Percentiles rank a stretch among this genome's conserved stretches.
phyloP scores from a whole-genome alignment of 768 basidiomycete genomes.

The Porphyrellus cyaneotinctus region DNA sequence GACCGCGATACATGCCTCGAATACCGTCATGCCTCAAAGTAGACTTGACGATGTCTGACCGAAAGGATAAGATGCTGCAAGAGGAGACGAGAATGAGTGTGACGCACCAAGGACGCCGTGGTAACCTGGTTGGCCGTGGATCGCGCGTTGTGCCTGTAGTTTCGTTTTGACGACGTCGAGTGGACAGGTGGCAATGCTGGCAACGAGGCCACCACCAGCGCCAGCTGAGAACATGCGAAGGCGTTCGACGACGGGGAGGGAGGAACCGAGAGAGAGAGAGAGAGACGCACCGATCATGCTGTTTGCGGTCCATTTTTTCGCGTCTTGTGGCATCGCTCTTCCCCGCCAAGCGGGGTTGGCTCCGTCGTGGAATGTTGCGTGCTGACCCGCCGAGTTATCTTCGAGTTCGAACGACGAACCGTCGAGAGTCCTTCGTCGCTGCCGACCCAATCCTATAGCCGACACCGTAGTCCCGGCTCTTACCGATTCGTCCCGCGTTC shows the following conservation, averaged over 20 bases:
- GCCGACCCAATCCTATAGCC: neutral
- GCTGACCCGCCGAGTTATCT: neutral
- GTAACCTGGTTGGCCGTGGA: slow-evolving; percentile 69
- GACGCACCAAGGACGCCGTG: slow-evolving; percentile 69
- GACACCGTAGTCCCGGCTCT: slow-evolving; percentile 16
- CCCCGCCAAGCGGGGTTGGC: slow-evolving; percentile 53
- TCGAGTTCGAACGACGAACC: neutral
- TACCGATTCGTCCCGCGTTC: slow-evolving; percentile 14
- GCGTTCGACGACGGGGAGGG: neutral
- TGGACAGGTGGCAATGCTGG: slow-evolving; percentile 92
- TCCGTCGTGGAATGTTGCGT: slow-evolving; percentile 1
- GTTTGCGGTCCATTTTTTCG: slow-evolving; percentile 65
- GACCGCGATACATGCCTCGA: slow-evolving; percentile 91
- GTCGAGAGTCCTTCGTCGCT: neutral
- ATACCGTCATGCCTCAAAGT: slow-evolving; percentile 69
- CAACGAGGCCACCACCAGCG: slow-evolving; percentile 90
- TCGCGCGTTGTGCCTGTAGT: slow-evolving; percentile 85
- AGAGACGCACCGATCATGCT: slow-evolving; percentile 71
- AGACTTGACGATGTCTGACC: slow-evolving; percentile 48
- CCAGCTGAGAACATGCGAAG: slow-evolving; percentile 54
- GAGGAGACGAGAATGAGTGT: slow-evolving; percentile 1
- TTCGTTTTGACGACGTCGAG: slow-evolving; percentile 98
- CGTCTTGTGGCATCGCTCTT: slow-evolving; percentile 59
- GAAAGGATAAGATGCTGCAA: slow-evolving; percentile 12
- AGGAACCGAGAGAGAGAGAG: neutral